Evolutionary conservation across 768 basidiomycete species (phyloP), one percentile per base, ranked within the genome.

Genomic region (Melanogaster broomeanus): DNA sequence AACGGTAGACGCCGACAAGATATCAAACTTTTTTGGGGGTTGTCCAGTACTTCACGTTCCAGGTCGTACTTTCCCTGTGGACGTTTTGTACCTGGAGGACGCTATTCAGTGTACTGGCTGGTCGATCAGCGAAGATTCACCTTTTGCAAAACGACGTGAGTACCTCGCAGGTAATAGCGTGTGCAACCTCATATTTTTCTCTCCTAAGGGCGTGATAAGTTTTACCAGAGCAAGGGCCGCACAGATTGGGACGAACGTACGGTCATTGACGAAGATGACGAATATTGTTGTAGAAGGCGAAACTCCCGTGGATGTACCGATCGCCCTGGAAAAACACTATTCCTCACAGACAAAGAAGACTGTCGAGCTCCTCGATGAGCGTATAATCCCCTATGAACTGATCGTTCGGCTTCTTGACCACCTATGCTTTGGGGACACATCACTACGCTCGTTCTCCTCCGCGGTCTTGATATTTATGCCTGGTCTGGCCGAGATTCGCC

Each of bases 401-500:
- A 90, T 99, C 61, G 60, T 96, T 52, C 77, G 81, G 16, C 72
- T 98, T 3, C 75, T 99, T 39, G 94, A 98, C 63, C 77, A 76
- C 41, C 76, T 97, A 8, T 97, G 94, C 65, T 87, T 90, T 58
- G 80, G 84, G 42, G 81, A 88, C 55, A 56, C 60, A 3, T 56
- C 67, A 2, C 78, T 84, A 47, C 47, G 56, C 15, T 49, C 66
- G 1, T 93, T 83, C 70, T 95, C 93, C 3, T 71, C 82, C 3
- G 96, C 96, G 2, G 78, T 92, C 40, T 75, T 99, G 34, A 75
- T 99, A 53, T 99, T 99, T 71, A 84, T 98, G 81, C 95, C 96
- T 21, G 96, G 96, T 37, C 74, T 99, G 54, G 91, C 85, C 28
- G 95, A 97, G 71, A 99, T 99, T 49, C 84, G 95, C 31, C 83